phyloP scores from a whole-genome alignment of 1,284 basidiomycete species.

The Cutaneotrichosporon cyanovorans region DNA sequence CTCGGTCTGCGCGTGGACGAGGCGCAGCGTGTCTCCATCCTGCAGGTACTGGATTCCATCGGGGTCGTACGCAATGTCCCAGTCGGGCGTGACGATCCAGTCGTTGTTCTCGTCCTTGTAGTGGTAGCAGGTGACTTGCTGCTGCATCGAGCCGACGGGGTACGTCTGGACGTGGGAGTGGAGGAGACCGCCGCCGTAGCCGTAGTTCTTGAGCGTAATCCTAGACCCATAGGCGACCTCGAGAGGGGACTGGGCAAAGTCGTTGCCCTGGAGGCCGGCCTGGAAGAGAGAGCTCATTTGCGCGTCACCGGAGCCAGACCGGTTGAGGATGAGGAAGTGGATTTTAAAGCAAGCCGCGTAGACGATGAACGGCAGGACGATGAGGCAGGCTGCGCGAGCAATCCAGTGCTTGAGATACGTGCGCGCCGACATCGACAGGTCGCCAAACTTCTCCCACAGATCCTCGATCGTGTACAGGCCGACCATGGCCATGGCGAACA shows the following conservation, averaged over 20 bases:
- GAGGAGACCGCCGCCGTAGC: constrained; percentile 90
- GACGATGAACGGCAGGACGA: constrained; percentile 79
- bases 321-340: constrained; percentile 89
- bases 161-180: constrained; percentile 95
- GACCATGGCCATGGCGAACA: constrained; percentile 90
- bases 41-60: constrained; percentile 62
- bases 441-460: constrained; percentile 97
- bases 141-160: constrained; percentile 85
- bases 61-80: constrained; percentile 62
- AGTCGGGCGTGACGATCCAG: constrained; percentile 72
- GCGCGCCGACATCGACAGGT: constrained; percentile 76
- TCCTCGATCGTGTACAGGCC: constrained; percentile 96
- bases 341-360: constrained; percentile 94
- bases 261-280: constrained; percentile 89
- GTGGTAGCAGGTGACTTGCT: constrained; percentile 98
- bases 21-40: constrained; percentile 70
- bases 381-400: constrained; percentile 77
- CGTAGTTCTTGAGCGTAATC: constrained; percentile 93
- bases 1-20: constrained; percentile 71
- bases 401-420: constrained; percentile 88
- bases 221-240: constrained; percentile 87
- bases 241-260: constrained; percentile 79
- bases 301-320: constrained; percentile 89
- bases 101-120: constrained; percentile 99
- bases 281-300: constrained; percentile 99